These are phyloP conservation scores for Dioscorea cayenensis DNA, from an alignment of 116 monocot genomes.

Conservation along the genomic window DNA sequence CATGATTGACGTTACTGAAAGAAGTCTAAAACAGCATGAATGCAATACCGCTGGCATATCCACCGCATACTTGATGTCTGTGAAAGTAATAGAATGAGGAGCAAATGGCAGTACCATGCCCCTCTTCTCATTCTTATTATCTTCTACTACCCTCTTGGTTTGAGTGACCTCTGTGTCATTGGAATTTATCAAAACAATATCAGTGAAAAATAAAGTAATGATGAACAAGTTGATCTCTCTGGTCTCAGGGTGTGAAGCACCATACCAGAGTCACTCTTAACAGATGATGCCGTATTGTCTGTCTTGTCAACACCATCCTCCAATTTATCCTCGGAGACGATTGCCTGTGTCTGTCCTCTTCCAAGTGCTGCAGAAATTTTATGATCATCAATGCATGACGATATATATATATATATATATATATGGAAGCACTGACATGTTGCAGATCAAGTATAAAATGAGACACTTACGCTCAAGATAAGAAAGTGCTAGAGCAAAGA, in stretches of 20 bases:
- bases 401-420: not conserved
- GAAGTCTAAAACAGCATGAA: not conserved
- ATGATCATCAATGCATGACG: not conserved
- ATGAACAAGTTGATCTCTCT: not conserved
- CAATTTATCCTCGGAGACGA: conserved; percentile 20
- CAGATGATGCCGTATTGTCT: not conserved
- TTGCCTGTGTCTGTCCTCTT: conserved; percentile 15
- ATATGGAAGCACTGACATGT: not conserved
- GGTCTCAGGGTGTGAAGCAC: no score
- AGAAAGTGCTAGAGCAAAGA: conserved; percentile 1
- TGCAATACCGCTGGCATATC: conserved; percentile 31
- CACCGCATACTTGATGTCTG: conserved; percentile 34
- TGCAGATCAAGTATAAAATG: not conserved
- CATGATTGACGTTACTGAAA: not conserved
- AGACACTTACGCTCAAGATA: conserved; percentile 7
- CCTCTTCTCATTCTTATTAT: conserved; percentile 12
- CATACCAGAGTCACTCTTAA: no score
- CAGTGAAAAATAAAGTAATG: not conserved
- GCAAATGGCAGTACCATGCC: conserved; percentile 53
- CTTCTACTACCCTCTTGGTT: not conserved
- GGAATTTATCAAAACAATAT: not conserved
- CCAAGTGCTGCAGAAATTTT: conserved; percentile 19
- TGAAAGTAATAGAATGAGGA: conserved; percentile 33
- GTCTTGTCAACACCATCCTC: conserved; percentile 23
- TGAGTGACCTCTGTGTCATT: not conserved